These are phyloP conservation scores for Suillus bovinus DNA, from an alignment of 768 basidiomycete genomes.

Conservation along the genomic window DNA sequence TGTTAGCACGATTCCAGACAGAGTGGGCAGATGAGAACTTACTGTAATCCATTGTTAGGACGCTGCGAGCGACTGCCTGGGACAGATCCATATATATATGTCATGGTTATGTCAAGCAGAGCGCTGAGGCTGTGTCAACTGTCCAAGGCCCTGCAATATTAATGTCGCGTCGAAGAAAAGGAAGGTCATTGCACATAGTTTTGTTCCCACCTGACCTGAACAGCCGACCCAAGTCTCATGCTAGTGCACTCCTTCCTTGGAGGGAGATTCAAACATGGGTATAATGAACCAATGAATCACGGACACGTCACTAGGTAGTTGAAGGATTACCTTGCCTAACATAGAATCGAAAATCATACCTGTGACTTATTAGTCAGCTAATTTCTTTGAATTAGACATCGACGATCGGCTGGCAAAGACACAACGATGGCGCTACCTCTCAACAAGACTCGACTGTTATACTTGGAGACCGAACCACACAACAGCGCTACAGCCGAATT, in stretches of 20 bases:
- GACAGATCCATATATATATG: not conserved
- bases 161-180: not conserved
- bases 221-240: not conserved
- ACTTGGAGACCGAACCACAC: not conserved
- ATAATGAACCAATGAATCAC: not conserved
- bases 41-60: not conserved
- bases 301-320: not conserved
- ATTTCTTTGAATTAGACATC: not conserved
- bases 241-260: not conserved
- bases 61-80: not conserved
- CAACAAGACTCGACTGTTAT: slow-evolving; percentile 1
- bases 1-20: not conserved
- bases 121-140: not conserved
- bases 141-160: not conserved
- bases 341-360: no score
- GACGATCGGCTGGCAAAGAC: not conserved
- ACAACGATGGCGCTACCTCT: not conserved
- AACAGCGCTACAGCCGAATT: not conserved
- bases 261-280: not conserved
- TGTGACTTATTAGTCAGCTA: not conserved
- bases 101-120: not conserved
- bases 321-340: no score
- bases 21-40: not conserved
- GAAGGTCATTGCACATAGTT: not conserved
- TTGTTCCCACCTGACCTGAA: not conserved